A percentile compares a stretch with the other conserved stretches of the same genome.
phyloP scores from a whole-genome alignment of 164 flowering plant species.

The Brasenia schreberi region DNA sequence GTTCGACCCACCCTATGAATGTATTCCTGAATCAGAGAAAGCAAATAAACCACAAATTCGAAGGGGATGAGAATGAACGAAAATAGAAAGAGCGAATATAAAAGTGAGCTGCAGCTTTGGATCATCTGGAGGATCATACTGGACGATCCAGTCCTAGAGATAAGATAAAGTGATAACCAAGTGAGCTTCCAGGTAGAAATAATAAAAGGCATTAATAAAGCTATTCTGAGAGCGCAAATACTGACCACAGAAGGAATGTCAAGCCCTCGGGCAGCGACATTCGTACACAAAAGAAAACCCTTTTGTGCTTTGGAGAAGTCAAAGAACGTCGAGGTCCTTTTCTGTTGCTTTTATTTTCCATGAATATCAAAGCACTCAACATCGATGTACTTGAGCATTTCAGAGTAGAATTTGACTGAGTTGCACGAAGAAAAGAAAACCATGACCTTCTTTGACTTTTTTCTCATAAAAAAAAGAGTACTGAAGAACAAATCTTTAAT shows the following conservation, averaged over 20 bases:
- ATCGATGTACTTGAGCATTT: conserved; percentile 63
- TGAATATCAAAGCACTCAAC: conserved; percentile 75
- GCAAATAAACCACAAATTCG: neutral
- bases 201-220: neutral
- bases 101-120: conserved; percentile 49
- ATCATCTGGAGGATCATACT: conserved; percentile 96
- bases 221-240: neutral
- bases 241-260: conserved; percentile 89
- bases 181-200: neutral
- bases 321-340: conserved; percentile 69
- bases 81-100: neutral
- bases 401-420: conserved; percentile 84
- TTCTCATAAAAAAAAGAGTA: conserved; percentile 79
- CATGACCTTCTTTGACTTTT: conserved; percentile 85
- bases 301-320: conserved; percentile 73
- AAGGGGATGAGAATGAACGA: neutral
- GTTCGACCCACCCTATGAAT: conserved; percentile 98
- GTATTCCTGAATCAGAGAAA: conserved; percentile 50
- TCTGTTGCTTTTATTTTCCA: conserved; percentile 89
- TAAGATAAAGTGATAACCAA: neutral
- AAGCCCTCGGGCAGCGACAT: conserved; percentile 96
- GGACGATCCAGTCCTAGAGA: conserved; percentile 90
- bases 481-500: conserved; percentile 60
- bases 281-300: conserved; percentile 91
- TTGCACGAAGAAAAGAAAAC: conserved; percentile 94